phyloP scores from a whole-genome alignment of 257 asterid genomes.

The Verbascum thapsus region DNA sequence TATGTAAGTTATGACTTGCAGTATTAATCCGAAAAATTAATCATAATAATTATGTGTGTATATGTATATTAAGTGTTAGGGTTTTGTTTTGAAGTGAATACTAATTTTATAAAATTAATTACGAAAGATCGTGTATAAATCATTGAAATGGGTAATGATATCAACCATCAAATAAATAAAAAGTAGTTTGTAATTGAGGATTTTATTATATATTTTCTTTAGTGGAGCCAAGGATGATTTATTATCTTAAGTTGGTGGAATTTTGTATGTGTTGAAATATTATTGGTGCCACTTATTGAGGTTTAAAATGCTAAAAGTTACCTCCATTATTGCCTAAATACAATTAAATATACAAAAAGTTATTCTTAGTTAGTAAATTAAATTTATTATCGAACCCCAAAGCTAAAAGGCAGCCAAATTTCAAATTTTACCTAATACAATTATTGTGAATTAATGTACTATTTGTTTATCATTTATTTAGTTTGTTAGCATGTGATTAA shows the following conservation, averaged over 20 bases:
- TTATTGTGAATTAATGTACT: neutral
- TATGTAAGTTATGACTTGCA: conserved; percentile 28
- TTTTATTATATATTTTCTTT: conserved; percentile 23
- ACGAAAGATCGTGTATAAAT: too few species aligned
- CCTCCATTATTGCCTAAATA: conserved; percentile 24
- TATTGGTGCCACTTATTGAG: too few species aligned
- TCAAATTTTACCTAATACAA: conserved; percentile 5
- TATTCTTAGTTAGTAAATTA: conserved; percentile 12
- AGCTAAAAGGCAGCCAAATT: neutral
- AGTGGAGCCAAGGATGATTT: conserved; percentile 30
- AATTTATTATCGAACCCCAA: neutral
- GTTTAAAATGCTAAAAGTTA: conserved; percentile 24
- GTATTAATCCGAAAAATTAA: too few species aligned
- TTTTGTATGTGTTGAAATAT: conserved; percentile 25
- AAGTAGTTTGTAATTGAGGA: too few species aligned
- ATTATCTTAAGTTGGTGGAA: conserved; percentile 29
- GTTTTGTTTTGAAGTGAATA: too few species aligned
- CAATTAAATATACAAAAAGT: conserved; percentile 21
- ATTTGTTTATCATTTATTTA: too few species aligned
- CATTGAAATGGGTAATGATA: too few species aligned
- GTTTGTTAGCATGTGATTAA: conserved; percentile 18
- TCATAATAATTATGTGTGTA: too few species aligned
- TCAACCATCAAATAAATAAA: conserved; percentile 29
- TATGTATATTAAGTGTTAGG: too few species aligned
- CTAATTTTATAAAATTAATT: too few species aligned